Conservation (phyloP, 2,329 filamentous ascomycete species). For the Orbilia blumenaviensis region DNA sequence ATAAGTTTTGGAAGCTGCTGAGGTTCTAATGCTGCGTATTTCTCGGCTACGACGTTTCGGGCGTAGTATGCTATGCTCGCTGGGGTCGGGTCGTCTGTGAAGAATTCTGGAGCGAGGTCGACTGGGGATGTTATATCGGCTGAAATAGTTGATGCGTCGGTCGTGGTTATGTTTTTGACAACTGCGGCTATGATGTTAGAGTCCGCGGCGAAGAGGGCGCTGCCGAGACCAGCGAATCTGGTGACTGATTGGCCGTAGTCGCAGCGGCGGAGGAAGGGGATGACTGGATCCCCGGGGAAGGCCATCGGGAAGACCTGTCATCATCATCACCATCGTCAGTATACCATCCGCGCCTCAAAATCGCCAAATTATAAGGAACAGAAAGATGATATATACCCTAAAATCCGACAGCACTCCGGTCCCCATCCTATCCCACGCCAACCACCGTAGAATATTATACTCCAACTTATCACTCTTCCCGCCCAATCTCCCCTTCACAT, state of each 20-base stretch:
- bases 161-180: constrained; percentile 67
- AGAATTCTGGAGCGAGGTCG: constrained; percentile 53
- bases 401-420: constrained; percentile 81
- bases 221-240: constrained; percentile 75
- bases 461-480: constrained; percentile 66
- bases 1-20: constrained; percentile 75
- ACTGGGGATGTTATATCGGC: constrained; percentile 61
- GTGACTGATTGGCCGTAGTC: constrained; percentile 75
- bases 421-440: constrained; percentile 92
- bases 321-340: background rate
- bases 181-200: constrained; percentile 40
- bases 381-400: constrained; percentile 56
- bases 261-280: constrained; percentile 77
- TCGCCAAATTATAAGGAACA: no score
- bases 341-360: background rate
- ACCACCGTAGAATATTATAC: constrained; percentile 80
- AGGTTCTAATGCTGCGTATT: constrained; percentile 71
- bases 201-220: constrained; percentile 72
- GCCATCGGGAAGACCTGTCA: constrained; percentile 82
- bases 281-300: constrained; percentile 73
- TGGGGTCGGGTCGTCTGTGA: constrained; percentile 70
- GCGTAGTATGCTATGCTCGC: constrained; percentile 82
- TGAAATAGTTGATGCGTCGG: constrained; percentile 61
- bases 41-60: constrained; percentile 68
- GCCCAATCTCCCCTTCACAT: constrained; percentile 64